Evolutionary conservation across 495 filamentous ascomycete species (phyloP).

Genomic region (Daldinia concentrica): DNA sequence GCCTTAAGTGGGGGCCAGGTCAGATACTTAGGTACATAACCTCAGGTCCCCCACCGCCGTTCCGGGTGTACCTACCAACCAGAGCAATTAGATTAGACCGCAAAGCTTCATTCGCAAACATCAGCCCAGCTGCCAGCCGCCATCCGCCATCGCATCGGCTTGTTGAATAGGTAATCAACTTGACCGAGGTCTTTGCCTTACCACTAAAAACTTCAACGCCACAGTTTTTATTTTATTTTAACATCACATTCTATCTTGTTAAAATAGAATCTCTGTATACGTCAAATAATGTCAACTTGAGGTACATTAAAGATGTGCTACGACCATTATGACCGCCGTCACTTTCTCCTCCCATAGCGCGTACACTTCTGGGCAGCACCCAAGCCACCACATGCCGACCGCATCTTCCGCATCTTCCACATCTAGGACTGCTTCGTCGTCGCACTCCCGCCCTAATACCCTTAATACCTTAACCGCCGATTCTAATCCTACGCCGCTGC

Average conservation of each 20-base stretch:
- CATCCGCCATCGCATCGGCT: conserved; percentile 25
- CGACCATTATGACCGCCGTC: conserved; percentile 34
- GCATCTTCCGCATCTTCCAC: conserved; percentile 25
- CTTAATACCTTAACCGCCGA: background rate
- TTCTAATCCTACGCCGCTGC: background rate
- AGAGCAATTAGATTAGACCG: conserved; percentile 21
- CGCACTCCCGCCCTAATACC: conserved; percentile 4
- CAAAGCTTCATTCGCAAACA: conserved; percentile 39
- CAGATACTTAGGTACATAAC: background rate
- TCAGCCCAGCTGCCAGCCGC: conserved; percentile 21
- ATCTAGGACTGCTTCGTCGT: conserved; percentile 16
- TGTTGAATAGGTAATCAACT: conserved; percentile 10
- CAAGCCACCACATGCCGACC: conserved; percentile 19
- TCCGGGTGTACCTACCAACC: conserved; percentile 37
- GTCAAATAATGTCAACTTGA: background rate
- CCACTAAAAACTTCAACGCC: conserved; percentile 7
- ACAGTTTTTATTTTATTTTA: background rate
- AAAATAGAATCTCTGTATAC: no score
- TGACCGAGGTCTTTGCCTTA: conserved; percentile 20
- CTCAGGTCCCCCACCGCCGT: conserved; percentile 25
- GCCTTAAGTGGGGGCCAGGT: background rate
- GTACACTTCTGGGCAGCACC: conserved; percentile 29
- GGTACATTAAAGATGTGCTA: conserved; percentile 35
- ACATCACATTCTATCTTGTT: background rate
- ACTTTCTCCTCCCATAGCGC: conserved; percentile 37